phyloP scores from a whole-genome alignment of 2,329 filamentous ascomycete species.

The Orbilia brochopaga region DNA sequence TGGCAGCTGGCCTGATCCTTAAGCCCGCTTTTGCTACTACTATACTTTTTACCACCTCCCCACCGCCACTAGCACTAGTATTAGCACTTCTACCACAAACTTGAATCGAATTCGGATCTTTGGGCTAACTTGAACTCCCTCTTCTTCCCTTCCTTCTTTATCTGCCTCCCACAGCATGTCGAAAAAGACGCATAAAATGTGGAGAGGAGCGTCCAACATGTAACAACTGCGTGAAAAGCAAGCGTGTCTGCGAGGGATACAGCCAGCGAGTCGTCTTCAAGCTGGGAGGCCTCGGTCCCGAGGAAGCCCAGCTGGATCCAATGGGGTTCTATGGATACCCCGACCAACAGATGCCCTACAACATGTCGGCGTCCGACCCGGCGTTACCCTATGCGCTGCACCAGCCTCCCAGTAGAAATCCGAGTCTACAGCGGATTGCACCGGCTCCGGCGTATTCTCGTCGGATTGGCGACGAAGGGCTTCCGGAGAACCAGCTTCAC shows the following conservation, averaged over 20 bases:
- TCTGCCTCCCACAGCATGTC: slow-evolving; percentile 69
- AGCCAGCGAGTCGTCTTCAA: slow-evolving; percentile 82
- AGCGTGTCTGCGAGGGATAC: slow-evolving; percentile 82
- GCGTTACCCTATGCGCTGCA: slow-evolving; percentile 37
- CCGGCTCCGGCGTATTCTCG: slow-evolving; percentile 51
- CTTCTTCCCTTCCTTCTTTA: slow-evolving; percentile 3
- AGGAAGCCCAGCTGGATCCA: slow-evolving; percentile 36
- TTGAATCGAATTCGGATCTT: slow-evolving; percentile 2
- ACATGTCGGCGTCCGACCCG: slow-evolving; percentile 36
- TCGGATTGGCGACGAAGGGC: slow-evolving; percentile 33
- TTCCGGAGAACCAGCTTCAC: slow-evolving; percentile 42
- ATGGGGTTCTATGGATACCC: slow-evolving; percentile 48
- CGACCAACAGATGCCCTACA: slow-evolving; percentile 36
- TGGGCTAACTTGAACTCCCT: slow-evolving; percentile 19
- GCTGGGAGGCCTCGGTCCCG: slow-evolving; percentile 42
- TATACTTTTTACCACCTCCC: too few species aligned
- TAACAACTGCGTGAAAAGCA: slow-evolving; percentile 84
- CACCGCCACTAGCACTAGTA: too few species aligned
- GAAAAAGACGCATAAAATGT: slow-evolving; percentile 94
- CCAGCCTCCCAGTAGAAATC: slow-evolving; percentile 36
- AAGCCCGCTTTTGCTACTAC: too few species aligned
- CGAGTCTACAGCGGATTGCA: slow-evolving; percentile 54
- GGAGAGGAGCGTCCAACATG: slow-evolving; percentile 85
- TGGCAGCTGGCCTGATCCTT: too few species aligned
- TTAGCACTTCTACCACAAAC: not conserved